phyloP scores from a whole-genome alignment of 2,329 filamentous ascomycete species.

The Claviceps paspali region DNA sequence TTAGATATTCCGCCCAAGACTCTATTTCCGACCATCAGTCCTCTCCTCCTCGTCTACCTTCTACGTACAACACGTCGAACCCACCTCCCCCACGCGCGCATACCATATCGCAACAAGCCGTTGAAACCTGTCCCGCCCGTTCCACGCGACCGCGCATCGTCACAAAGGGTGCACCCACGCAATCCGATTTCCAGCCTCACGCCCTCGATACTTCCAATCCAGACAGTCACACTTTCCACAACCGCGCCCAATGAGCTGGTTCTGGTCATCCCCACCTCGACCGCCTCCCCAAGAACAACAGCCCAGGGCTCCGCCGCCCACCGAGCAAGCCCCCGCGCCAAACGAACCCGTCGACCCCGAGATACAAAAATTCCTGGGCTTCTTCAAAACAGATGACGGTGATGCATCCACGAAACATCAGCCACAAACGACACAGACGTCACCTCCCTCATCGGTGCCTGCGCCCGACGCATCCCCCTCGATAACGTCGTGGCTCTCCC shows the following conservation, averaged over 20 bases:
- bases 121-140: too few species aligned
- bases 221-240: too few species aligned
- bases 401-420: slow-evolving; percentile 14
- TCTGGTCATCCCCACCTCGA: slow-evolving; percentile 32
- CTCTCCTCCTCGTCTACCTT: too few species aligned
- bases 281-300: slow-evolving; percentile 12
- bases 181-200: too few species aligned
- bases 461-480: slow-evolving; percentile 12
- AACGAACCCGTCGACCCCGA: slow-evolving; percentile 29
- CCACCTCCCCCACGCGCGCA: too few species aligned
- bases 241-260: slow-evolving; percentile 40
- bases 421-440: background rate
- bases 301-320: slow-evolving; percentile 8
- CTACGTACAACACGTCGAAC: too few species aligned
- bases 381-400: slow-evolving; percentile 20
- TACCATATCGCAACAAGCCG: too few species aligned
- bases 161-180: too few species aligned
- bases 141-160: too few species aligned
- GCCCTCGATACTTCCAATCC: too few species aligned
- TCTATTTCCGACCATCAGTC: background rate
- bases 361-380: slow-evolving; percentile 37
- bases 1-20: too few species aligned
- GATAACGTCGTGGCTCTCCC: slow-evolving; percentile 20
- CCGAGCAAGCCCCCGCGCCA: slow-evolving; percentile 10
- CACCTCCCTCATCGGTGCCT: slow-evolving; percentile 1